Evolutionary conservation across 495 filamentous ascomycete genomes (phyloP), one percentile per base, ranked within the genome.

Genomic region (Terfezia boudieri): DNA sequence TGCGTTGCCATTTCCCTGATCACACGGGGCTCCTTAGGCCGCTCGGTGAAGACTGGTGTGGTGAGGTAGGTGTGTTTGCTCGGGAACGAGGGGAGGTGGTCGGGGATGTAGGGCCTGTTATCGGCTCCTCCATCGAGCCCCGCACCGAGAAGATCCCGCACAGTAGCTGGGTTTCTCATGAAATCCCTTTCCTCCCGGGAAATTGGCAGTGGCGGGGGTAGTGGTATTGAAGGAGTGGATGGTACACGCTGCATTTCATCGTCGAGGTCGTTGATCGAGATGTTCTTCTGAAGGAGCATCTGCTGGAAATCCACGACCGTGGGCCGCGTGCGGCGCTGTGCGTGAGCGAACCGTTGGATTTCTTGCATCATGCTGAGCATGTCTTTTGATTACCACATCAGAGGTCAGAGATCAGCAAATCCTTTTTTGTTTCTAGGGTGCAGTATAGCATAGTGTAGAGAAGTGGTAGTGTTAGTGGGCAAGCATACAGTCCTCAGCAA

Each of bases 1-100:
- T 82, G 75, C 4, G 81, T 82, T 4, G 82, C 82, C 26, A 70
- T 74, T 63, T 87, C 83, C 12, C 83, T 71, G 53, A 87, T 80
- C 63, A 76, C 77, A 49, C 81, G 70, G 2, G 82, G 78, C 63
- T 87, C 82, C 22, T 68, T 74, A 51, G 83, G 79, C 49, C 82
- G 73, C 49, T 75, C 70, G 0, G 78, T 74, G 57, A 76, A 82
- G 9, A 83, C 76, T 2, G 79, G 71, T 1, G 82, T 85, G 36
- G 73, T 68, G 58, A 76, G 74, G 65, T 81, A 88, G 12, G 83
- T 83, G 65, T 88, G 83, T 61, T 74, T 76, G 58, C 78, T 77
- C 8, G 83, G 83, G 41, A 85, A 79, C 20, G 73, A 63, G 9
- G 83, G 83, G 56, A 88, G 81, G 53, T 81, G 74, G 51, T 67